Conservation (phyloP, 495 filamentous ascomycete genomes). For the Venustampulla echinocandica region DNA sequence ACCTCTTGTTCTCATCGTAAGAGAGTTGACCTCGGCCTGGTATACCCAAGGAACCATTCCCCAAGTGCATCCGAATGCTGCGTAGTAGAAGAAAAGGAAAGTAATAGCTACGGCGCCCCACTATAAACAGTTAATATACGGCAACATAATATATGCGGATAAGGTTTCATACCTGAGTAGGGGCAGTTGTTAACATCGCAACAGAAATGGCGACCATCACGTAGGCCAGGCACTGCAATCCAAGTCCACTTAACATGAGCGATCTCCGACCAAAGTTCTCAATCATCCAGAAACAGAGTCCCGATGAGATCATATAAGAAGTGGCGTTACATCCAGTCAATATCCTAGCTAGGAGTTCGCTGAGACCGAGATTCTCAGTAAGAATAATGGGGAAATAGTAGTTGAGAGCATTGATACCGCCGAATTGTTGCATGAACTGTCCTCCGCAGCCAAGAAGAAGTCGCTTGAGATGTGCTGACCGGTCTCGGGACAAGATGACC, state of each 20-base stretch:
- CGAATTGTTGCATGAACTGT: constrained; percentile 52
- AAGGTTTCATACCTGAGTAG: not conserved
- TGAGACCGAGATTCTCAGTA: constrained; percentile 43
- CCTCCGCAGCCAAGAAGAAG: constrained; percentile 5
- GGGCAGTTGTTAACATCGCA: not conserved
- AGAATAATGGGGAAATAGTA: constrained; percentile 63
- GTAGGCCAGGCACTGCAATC: constrained; percentile 5
- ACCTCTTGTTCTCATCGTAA: constrained; percentile 62
- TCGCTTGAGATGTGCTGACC: not conserved
- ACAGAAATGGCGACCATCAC: constrained; percentile 2
- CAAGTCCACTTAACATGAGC: constrained; percentile 46
- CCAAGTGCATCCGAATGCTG: constrained; percentile 3
- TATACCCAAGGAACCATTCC: constrained; percentile 48
- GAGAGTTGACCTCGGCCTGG: constrained; percentile 61
- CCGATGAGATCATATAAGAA: constrained; percentile 65
- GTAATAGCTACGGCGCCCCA: constrained; percentile 3
- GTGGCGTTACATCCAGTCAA: constrained; percentile 63
- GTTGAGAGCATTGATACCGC: constrained; percentile 65
- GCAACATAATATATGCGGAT: too few species aligned
- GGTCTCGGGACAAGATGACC: not conserved
- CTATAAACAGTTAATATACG: not conserved
- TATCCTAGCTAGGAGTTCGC: constrained; percentile 43
- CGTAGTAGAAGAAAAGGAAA: constrained; percentile 4
- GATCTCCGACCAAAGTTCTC: constrained; percentile 58
- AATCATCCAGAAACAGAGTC: constrained; percentile 61